Percentiles rank a stretch among this genome's conserved stretches.
These are phyloP conservation scores for Tritrichomonas musculus DNA, from an alignment of 208 protist species.

Conservation along the genomic window DNA sequence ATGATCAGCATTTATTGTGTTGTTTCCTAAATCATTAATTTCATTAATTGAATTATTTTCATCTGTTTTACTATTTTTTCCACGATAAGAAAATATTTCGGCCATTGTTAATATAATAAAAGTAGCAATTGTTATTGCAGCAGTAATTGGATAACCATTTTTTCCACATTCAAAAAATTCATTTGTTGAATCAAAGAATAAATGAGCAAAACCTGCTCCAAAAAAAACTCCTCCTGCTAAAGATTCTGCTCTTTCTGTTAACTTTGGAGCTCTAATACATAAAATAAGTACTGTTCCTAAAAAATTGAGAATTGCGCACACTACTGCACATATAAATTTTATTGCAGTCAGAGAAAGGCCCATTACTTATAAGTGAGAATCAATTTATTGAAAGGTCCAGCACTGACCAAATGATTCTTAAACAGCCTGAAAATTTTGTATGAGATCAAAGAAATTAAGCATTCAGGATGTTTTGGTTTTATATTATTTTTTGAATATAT, in stretches of 20 bases:
- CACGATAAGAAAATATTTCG: constrained; percentile 5
- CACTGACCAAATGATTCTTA: no score
- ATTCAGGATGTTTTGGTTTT: no score
- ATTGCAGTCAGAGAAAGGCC: no score
- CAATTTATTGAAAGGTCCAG: no score
- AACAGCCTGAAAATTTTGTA: no score
- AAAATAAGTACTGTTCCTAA: neutral
- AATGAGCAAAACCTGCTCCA: neutral
- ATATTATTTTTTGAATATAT: no score
- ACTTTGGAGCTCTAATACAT: neutral
- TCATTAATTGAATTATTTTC: no score
- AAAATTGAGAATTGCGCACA: neutral
- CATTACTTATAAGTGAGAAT: no score
- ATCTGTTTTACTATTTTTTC: neutral
- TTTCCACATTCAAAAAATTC: neutral
- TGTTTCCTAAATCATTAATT: no score
- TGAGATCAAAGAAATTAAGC: no score
- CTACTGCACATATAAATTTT: neutral
- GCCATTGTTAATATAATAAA: neutral
- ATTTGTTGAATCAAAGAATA: neutral
- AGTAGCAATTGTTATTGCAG: neutral
- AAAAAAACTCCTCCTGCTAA: constrained; percentile 20
- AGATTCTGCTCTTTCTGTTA: neutral
- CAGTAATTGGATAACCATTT: neutral
- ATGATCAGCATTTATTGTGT: no score